Evolutionary conservation across 352 stramenopile species (phyloP).

Genomic region (Pythium plurisporium): DNA sequence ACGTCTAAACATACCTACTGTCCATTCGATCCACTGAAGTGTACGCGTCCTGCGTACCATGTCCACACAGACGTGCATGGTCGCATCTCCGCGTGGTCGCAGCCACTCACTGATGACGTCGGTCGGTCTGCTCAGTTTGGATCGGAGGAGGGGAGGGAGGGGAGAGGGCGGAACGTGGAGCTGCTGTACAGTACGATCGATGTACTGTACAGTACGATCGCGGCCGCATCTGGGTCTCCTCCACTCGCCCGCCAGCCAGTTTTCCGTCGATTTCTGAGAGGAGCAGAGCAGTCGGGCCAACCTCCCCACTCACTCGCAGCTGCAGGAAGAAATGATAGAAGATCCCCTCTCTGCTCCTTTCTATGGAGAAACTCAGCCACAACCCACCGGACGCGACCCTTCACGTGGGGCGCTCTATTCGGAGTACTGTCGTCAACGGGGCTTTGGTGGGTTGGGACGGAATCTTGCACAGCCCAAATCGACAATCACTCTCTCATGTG

Average conservation of each 20-base stretch:
- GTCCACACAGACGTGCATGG: too few relatives aligned
- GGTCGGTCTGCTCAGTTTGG: too few relatives aligned
- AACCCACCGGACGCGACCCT: slow-evolving; percentile 17
- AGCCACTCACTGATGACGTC: too few relatives aligned
- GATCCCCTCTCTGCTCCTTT: slow-evolving; percentile 4
- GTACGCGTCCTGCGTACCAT: too few relatives aligned
- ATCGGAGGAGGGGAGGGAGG: too few relatives aligned
- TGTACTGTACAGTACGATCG: background rate
- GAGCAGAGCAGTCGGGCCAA: slow-evolving; percentile 9
- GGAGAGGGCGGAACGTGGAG: too few relatives aligned
- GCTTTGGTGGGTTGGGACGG: too few relatives aligned
- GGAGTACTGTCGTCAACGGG: background rate
- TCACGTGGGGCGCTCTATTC: slow-evolving; percentile 19
- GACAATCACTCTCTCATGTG: background rate
- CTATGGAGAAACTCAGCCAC: slow-evolving; percentile 10
- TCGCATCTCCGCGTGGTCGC: too few relatives aligned
- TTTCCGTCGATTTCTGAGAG: slow-evolving; percentile 7
- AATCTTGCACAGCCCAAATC: background rate
- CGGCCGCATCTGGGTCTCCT: background rate
- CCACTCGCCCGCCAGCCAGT: slow-evolving; percentile 12
- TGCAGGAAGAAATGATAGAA: slow-evolving; percentile 27
- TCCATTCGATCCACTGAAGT: background rate
- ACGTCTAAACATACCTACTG: background rate
- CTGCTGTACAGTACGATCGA: too few relatives aligned
- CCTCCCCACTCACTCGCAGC: slow-evolving; percentile 1